Base-by-base conservation (phyloP, 2,329 filamentous ascomycete genomes). In the Xylaria sp. region DNA sequence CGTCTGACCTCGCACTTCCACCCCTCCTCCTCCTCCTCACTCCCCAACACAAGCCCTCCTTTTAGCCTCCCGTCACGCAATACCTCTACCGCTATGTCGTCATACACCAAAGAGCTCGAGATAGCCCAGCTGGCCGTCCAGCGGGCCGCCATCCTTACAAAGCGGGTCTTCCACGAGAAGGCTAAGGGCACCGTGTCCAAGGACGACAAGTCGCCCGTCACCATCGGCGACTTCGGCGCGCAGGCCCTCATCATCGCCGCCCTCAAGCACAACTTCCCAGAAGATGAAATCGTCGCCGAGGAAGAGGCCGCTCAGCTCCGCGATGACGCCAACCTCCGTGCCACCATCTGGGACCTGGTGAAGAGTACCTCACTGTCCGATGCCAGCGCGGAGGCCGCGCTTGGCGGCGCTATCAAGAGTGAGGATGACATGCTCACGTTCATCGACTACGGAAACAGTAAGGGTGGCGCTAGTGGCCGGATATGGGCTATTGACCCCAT, bases 401-500 rank as follows among this genome's bases (percentile, higher is more conserved):
- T 96, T 34, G 93, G 93, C 30, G 91, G 93, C 9, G 83, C 89
- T 36, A 84, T 94, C 72, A 81, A 86, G 76, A 87, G 84, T 73
- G 87, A 89, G 66, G 89, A 93, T 66, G 83, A 85, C 45, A 90
- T 92, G 89, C 79, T 92, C 68, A 84, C 88, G 72, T 81, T 90
- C 45, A 89, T 93, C 72, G 91, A 93, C 81, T 80, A 81, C 69
- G 91, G 91, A 48, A 87, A 87, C 78, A 93, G 90, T 80, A 81
- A 87, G 65, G 93, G 93, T 68, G 93, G 93, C 32, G 80, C 82
- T 68, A 86, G 84, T 72, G 94, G 93, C 70, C 87, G 96, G 73
- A 93, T 98, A 80, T 99, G 96, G 96, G 93, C 95, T 46, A 90
- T 99, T 65, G 96, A 99, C 81, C 96, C 96, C 67, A 97, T 99